These are phyloP conservation scores for Zymoseptoria tritici DNA, from an alignment of 2,329 filamentous ascomycete species.

Conservation along the genomic window DNA sequence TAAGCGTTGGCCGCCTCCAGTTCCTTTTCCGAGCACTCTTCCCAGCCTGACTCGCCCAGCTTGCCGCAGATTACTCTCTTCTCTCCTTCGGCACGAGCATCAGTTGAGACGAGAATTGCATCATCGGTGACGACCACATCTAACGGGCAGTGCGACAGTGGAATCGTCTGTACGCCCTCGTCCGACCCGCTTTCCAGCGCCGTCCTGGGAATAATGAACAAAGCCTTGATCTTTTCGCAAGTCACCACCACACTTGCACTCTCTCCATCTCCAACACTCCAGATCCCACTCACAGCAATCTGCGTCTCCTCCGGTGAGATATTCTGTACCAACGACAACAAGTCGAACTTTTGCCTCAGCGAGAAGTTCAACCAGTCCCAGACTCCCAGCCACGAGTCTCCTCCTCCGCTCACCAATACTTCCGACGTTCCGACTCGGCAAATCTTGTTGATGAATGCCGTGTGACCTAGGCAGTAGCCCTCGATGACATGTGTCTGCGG, in stretches of 20 bases:
- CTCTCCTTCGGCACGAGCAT: conserved; percentile 5
- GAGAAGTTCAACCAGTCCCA: conserved; percentile 69
- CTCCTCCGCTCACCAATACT: conserved; percentile 77
- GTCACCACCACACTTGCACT: conserved; percentile 30
- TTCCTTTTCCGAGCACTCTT: not conserved
- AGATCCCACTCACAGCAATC: conserved; percentile 47
- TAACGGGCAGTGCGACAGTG: conserved; percentile 5
- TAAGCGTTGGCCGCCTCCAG: conserved; percentile 16
- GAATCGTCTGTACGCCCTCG: not conserved
- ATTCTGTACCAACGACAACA: conserved; percentile 28
- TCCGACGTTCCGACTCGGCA: conserved; percentile 54
- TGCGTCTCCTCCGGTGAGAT: conserved; percentile 16
- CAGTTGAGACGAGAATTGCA: conserved; percentile 13
- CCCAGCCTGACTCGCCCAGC: not conserved
- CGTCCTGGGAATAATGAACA: conserved; percentile 45
- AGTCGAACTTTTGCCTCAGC: conserved; percentile 48
- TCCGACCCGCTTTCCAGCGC: not conserved
- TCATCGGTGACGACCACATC: conserved; percentile 12
- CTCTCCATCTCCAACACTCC: conserved; percentile 27
- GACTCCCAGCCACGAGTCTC: conserved; percentile 67
- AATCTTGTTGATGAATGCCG: conserved; percentile 72
- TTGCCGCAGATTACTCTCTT: not conserved
- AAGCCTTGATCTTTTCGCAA: conserved; percentile 45
- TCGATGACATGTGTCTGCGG: conserved; percentile 86
- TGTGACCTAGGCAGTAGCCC: conserved; percentile 80